phyloP scores from a whole-genome alignment of 1,284 basidiomycete genomes.

The Fomitiporia mediterranea region DNA sequence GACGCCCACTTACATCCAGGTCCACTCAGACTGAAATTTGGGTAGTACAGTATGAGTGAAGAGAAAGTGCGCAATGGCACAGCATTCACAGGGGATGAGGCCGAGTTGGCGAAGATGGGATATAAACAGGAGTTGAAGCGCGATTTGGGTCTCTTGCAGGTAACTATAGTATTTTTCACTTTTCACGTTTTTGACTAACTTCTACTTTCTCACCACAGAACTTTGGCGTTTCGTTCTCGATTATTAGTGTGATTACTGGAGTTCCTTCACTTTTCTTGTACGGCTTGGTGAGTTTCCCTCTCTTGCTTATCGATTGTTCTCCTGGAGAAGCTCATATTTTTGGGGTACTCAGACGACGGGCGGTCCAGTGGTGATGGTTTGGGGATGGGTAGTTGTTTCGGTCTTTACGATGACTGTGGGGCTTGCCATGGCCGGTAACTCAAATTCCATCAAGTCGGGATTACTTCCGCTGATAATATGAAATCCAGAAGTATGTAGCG shows the following conservation, averaged over 20 bases:
- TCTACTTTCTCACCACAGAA: constrained; percentile 41
- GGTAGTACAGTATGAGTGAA: not conserved
- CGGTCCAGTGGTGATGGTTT: constrained; percentile 69
- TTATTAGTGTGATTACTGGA: constrained; percentile 70
- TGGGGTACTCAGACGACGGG: constrained; percentile 50
- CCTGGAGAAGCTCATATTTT: not conserved
- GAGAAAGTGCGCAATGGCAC: constrained; percentile 2
- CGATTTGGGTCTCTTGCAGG: constrained; percentile 58
- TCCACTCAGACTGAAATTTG: not conserved
- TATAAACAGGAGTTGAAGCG: constrained; percentile 73
- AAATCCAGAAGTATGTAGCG: constrained; percentile 57
- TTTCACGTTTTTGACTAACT: not conserved
- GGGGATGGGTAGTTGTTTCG: constrained; percentile 67
- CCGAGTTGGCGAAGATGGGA: constrained; percentile 65
- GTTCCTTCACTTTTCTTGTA: constrained; percentile 62
- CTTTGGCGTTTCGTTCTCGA: constrained; percentile 73
- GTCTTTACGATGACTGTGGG: constrained; percentile 64
- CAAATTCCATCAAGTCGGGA: not conserved
- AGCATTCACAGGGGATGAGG: constrained; percentile 42
- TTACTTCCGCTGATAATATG: constrained; percentile 1
- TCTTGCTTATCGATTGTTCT: not conserved
- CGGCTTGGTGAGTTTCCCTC: constrained; percentile 48
- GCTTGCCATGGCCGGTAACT: constrained; percentile 61
- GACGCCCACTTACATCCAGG: not conserved
- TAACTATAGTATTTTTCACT: constrained; percentile 21